Base-by-base conservation (phyloP, 1,284 basidiomycete species). In the Boletus subluridellus region DNA sequence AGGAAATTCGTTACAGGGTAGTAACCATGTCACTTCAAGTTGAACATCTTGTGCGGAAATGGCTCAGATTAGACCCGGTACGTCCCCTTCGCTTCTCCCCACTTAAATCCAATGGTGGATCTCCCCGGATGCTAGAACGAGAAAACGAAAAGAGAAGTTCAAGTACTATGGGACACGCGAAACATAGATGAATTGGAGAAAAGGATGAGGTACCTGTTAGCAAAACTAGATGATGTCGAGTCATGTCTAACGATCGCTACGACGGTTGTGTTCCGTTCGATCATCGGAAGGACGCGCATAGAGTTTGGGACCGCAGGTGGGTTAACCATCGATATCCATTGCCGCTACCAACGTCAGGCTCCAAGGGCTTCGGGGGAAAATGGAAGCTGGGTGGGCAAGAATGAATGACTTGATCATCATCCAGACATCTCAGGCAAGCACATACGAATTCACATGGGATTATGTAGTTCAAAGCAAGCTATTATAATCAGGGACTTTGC, bases 371-470 rank as follows among this genome's bases (percentile, higher is more conserved):
- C 76, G 92, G 65, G 92, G 87, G 5, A 79, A 76, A 61, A 94
- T 94, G 92, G 87, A 90, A 67, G 90, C 91, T 9, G 92, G 92
- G 2, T 93, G 87, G 82, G 79, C 87, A 24, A 81, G 88, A 54
- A 94, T 94, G 90, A 94, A 94, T 69, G 90, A 93, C 70, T 73
- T 94, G 53, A 90, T 85, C 49, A 78, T 94, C 54, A 86, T 92
- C 42, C 92, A 94, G 68, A 83, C 91, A 6, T 90, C 90, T 17
- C 90, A 93, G 78, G 90, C 84, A 50, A 48, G 63, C 49, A 34
- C 17, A n/a, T 41, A 5, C 52, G 35, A 32, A 38, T 57, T 54
- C 6, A 26, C 47, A 57, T 37, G 7, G 51, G 30, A 17, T 15
- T 15, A n/a, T 46, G 14, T 52, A 37, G 42, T 56, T 45, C 7